phyloP scores from a whole-genome alignment of 129 eudicot genomes.

The Arctium lappa region DNA sequence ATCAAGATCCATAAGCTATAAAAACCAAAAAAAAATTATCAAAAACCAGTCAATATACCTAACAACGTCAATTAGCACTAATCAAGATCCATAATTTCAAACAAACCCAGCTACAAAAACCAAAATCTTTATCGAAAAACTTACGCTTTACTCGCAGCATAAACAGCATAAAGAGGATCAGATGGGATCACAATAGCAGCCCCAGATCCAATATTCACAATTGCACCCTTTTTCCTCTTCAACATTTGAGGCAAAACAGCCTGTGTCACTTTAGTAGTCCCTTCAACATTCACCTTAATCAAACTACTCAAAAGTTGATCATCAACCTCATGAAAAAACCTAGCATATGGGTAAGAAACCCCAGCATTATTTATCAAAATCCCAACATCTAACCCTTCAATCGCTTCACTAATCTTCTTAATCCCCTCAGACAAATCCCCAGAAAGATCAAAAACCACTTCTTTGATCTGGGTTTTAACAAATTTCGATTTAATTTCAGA shows the following conservation, averaged over 20 bases:
- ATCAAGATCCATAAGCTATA: neutral
- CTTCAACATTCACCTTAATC: conserved; percentile 81
- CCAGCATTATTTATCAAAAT: conserved; percentile 89
- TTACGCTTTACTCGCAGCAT: conserved; percentile 97
- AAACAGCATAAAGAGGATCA: conserved; percentile 93
- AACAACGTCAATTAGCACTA: neutral
- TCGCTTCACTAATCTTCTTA: conserved; percentile 48
- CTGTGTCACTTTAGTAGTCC: conserved; percentile 80
- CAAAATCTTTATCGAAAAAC: conserved; percentile 38
- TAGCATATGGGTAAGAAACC: conserved; percentile 84
- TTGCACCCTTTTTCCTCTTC: conserved; percentile 86
- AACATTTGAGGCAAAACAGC: conserved; percentile 82
- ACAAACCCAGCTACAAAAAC: neutral
- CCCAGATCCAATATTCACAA: conserved; percentile 96
- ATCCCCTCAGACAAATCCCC: conserved; percentile 79
- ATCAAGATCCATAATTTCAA: neutral
- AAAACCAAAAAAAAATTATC: neutral
- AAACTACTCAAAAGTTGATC: conserved; percentile 70
- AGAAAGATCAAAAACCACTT: conserved; percentile 73
- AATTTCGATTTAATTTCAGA: conserved; percentile 51
- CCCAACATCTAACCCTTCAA: conserved; percentile 85
- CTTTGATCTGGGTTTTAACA: conserved; percentile 50
- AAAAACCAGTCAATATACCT: neutral
- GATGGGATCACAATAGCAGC: conserved; percentile 82
- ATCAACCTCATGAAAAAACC: conserved; percentile 90